Base-by-base conservation (phyloP, 2,329 filamentous ascomycete species). In the Neofusicoccum ribis region DNA sequence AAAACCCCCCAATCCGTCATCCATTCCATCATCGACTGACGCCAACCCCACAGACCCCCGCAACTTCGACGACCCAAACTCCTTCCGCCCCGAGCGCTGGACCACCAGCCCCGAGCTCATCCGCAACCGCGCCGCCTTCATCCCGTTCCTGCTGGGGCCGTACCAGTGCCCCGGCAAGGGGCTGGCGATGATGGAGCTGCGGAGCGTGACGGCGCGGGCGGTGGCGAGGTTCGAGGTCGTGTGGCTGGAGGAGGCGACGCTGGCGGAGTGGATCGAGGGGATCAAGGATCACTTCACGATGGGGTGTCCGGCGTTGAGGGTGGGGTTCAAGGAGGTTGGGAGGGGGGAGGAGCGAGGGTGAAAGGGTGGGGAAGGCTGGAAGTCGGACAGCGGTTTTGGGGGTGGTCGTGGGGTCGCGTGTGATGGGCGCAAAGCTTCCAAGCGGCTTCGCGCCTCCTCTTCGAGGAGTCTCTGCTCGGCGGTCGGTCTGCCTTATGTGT, bases 241-340 rank as follows among this genome's bases (percentile, higher is more conserved):
- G 12, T 44, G 74, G 44, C 67, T 68, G 1, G 67, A 71, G 20
- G 71, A 60, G 8, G 63, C 69, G 23, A 69, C 52, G 5, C 71
- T 71, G 15, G 63, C 68, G 12, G 58, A 59, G n/a, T 73, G 72
- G 59, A 69, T 68, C 65, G 63, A 66, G 1, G 65, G 65, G 0
- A 64, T 74, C 5, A 70, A 63, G 61, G 70, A 74, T 43, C 70
- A 73, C 39, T 70, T 73, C 27, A 72, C 70, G 12, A 68, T 72
- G 47, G 70, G 69, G 2, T 20, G 44, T 39, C 61, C 61, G 39
- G 36, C 4, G 39, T 12, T 34, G 27, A 51, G 46, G 46, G 8
- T 62, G 20, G 46, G 9, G 34, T 62, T 62, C 17, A 51, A 7
- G 56, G 56, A 39, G 56, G 47, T 23, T 23, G 20, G 43, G 50